phyloP scores from a whole-genome alignment of 176 grass and related monocot genomes.

The Aegilops speltoides region DNA sequence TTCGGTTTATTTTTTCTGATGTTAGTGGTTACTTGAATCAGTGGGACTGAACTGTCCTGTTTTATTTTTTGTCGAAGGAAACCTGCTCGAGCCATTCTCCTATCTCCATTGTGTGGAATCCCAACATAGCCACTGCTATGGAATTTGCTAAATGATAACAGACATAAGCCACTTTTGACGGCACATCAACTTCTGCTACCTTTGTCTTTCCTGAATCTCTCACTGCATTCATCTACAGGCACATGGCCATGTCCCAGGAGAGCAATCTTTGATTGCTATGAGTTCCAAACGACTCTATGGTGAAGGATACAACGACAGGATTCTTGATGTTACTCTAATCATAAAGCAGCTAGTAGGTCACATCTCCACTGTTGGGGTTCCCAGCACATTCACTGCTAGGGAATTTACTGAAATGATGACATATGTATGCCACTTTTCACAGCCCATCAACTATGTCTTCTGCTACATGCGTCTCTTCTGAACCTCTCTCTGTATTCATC shows the following conservation, averaged over 20 bases:
- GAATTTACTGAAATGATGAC: conserved; percentile 90
- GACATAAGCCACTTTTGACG: conserved; percentile 27
- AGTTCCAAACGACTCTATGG: conserved; percentile 83
- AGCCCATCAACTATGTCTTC: neutral
- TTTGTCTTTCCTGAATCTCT: neutral
- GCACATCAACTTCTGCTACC: neutral
- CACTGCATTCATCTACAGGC: conserved; percentile 43
- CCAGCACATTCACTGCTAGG: conserved; percentile 83
- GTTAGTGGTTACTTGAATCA: neutral
- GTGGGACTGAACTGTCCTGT: neutral
- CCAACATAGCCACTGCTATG: conserved; percentile 85
- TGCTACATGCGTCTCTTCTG: neutral
- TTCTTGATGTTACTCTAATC: too few relatives aligned
- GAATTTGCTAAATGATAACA: conserved; percentile 90
- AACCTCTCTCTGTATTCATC: neutral
- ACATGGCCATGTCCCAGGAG: conserved; percentile 69
- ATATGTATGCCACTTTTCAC: conserved; percentile 28
- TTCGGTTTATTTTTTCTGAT: neutral
- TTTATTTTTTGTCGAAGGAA: conserved; percentile 40
- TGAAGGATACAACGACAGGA: conserved; percentile 51
- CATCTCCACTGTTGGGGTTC: conserved; percentile 94
- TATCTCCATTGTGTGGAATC: conserved; percentile 91
- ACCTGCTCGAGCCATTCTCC: conserved; percentile 73
- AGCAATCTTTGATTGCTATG: conserved; percentile 69
- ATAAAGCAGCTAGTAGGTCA: conserved; percentile 10